Evolutionary conservation across 1,284 basidiomycete genomes (phyloP), one percentile per base, ranked within the genome.

Genomic region (Bjerkandera adusta): DNA sequence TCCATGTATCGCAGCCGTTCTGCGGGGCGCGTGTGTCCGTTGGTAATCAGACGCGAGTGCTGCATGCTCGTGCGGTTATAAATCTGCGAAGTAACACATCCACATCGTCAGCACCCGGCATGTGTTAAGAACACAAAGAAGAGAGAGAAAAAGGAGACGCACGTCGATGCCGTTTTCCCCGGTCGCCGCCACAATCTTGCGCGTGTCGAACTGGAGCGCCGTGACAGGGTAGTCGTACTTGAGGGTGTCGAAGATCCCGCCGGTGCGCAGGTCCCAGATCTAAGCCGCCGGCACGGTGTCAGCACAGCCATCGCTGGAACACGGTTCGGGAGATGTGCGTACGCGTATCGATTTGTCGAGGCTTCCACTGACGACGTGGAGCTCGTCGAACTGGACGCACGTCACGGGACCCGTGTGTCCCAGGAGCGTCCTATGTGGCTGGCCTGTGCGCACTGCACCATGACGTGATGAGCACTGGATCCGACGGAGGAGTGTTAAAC

Each of bases 251-350:
- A 87, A 83, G 40, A 88, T 85, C 18, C 83, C 77, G 24, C 97
- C 96, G 22, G 86, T 94, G 18, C 97, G 84, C 38, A 99, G 79
- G 62, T 99, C 97, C 97, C 97, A 99, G 56, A 95, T 91, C 91
- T 93, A 57, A 8, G 37, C 41, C 18, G 1, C 24, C 33, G 22
- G 32, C 44, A 30, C 39, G 32, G 41, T 36, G 24, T 44, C 13
- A 36, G 35, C 13, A 26, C 37, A n/a, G 30, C 20, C 16, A 18
- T 40, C 16, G 13, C 24, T 11, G 11, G 45, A 21, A 26, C 2
- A 21, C 15, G 35, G 15, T 18, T 18, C n/a, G n/a, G n/a, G 13
- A 37, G 13, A 15, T 21, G 20, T 22, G 34, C 83, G 57, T 60
- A 94, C 91, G 63, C 89, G 74, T 50, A 97, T 77, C n/a, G 91